A percentile compares a stretch with the other conserved stretches of the same genome.
Conservation (phyloP, 1,284 basidiomycete genomes). For the Trametes hirsuta region DNA sequence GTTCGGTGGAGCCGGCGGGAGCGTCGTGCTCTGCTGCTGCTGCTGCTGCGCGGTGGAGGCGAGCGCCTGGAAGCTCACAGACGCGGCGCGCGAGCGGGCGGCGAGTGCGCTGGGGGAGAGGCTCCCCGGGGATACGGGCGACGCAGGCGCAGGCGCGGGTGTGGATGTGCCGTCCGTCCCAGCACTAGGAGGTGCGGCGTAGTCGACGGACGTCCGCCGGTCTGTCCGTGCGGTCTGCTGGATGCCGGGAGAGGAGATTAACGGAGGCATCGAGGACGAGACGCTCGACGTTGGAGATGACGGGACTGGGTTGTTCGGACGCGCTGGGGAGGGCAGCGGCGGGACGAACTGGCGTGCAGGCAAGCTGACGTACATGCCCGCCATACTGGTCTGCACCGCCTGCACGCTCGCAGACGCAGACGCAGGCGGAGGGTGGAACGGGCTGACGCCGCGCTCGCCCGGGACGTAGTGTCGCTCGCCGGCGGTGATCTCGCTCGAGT, state of each 20-base stretch:
- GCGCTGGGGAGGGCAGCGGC: background rate
- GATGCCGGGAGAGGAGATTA: constrained; percentile 14
- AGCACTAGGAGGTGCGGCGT: constrained; percentile 5
- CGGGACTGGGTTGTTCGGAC: no score
- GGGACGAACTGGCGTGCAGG: background rate
- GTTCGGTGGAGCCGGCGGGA: constrained; percentile 34
- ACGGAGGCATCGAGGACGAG: constrained; percentile 24
- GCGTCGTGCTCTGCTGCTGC: background rate
- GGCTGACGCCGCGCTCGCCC: constrained; percentile 70
- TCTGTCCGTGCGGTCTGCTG: constrained; percentile 23
- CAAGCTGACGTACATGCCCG: constrained; percentile 10
- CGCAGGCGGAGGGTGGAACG: constrained; percentile 42
- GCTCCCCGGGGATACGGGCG: background rate
- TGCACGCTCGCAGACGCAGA: constrained; percentile 22
- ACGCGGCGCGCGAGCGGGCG: background rate
- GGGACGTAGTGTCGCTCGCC: constrained; percentile 72
- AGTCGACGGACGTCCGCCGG: constrained; percentile 16
- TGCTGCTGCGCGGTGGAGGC: no score
- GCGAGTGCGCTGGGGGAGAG: constrained; percentile 11
- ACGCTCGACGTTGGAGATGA: background rate
- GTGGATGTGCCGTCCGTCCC: background rate
- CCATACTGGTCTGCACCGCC: constrained; percentile 1
- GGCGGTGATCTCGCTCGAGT: constrained; percentile 75
- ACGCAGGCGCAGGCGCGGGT: constrained; percentile 15
- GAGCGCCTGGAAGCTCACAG: background rate